Base-by-base conservation (phyloP, 169 alveolate species). In the Eimeria praecox region DNA sequence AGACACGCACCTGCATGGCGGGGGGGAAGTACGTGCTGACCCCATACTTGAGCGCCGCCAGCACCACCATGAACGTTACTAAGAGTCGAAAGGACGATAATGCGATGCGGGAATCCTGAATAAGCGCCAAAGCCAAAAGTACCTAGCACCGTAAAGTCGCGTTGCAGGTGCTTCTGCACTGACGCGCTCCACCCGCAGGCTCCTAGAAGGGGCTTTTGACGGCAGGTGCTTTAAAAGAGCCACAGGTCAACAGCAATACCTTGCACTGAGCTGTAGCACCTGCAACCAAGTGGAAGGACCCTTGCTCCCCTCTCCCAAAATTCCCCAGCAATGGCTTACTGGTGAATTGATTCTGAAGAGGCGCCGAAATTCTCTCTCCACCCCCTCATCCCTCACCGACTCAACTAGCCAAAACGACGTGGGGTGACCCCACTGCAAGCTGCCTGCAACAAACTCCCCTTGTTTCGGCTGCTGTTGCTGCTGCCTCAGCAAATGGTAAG, bases 21-120 rank as follows among this genome's bases (percentile, higher is more conserved):
- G 95, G 95, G 86, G 69, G 77, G 40, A 92, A 92, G 92, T 59
- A 92, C 35, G 95, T 92, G 89, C 92, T 77, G 24, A 75, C 77
- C 38, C 95, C 95, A 56, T 77, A 64, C 56, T 92, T 92, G 33
- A 92, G 16, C 62, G 86, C 95, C 52, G 75, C 86, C 33, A 92
- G 73, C 35, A 92, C 64, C 46, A 92, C 95, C 49, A 77, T 30
- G 62, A 92, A 30, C 44, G 95, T 92, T 46, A 92, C 91, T 56
- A 80, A 9, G 42, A 92, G 71, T 27, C 95, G 92, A 44, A 92
- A 92, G 8, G 91, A 85, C 80, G 92, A 85, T 38, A 85, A 38
- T 35, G 92, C 92, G 75, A 85, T 52, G 62, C 78, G 92, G 35
- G 92, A 85, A 33, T 85, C 92, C 92, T 85, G 78, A 85, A 35